Evolutionary conservation across 2,329 filamentous ascomycete genomes (phyloP).

Genomic region (Neoarthrinium moseri): DNA sequence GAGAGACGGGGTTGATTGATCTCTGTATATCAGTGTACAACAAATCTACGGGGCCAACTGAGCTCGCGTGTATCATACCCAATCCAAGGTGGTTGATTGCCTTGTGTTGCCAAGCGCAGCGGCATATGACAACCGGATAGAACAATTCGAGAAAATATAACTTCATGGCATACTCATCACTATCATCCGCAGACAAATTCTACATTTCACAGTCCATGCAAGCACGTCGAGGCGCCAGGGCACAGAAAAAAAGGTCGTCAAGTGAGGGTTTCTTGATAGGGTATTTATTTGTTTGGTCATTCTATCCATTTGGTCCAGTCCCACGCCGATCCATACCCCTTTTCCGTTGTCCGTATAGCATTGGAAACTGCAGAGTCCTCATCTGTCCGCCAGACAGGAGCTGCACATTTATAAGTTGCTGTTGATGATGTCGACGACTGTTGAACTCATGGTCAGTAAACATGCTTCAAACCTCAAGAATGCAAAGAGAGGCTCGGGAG

Average conservation of each 20-base stretch:
- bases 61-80: slow-evolving; percentile 2
- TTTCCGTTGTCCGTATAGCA: slow-evolving; percentile 1
- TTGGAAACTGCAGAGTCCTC: no score
- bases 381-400: not conserved
- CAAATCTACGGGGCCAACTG: not conserved
- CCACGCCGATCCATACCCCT: not conserved
- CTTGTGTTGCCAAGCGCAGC: no score
- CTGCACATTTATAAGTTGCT: slow-evolving; percentile 39
- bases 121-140: not conserved
- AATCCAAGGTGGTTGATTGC: no score
- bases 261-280: no score
- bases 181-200: no score
- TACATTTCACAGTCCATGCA: no score
- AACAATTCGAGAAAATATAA: no score
- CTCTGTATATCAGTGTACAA: slow-evolving; percentile 9
- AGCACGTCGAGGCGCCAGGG: no score
- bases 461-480: not conserved
- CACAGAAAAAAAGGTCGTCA: no score
- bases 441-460: slow-evolving; percentile 11
- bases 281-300: slow-evolving; percentile 1
- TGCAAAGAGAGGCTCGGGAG: not conserved
- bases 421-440: slow-evolving; percentile 60
- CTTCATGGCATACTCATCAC: no score
- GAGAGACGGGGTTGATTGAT: no score
- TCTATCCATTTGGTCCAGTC: slow-evolving; percentile 8